Evolutionary conservation across 306 rosid genomes (phyloP), one percentile per base, ranked within the genome.

Genomic region (Begonia loranthoides): DNA sequence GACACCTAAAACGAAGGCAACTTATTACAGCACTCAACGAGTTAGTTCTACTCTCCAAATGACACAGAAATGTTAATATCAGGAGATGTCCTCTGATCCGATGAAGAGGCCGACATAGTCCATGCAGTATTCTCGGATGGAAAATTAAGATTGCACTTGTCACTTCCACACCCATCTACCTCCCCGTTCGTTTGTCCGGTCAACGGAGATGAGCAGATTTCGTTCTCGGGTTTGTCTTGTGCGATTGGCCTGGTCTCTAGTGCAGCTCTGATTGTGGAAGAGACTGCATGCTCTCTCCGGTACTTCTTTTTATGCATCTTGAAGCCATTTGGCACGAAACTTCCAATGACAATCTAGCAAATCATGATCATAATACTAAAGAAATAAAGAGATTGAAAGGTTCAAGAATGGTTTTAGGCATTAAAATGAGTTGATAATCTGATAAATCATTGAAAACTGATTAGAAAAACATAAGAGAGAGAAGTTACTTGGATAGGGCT

Each of bases 291-390:
- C 64, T 77, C 81, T 10, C 81, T 75, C 9, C 67, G 60, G 33
- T 79, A 59, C 79, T 77, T 87, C 72, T 54, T 73, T 60, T 77
- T 87, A 14, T 57, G 84, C 1, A 56, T 22, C 66, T 77, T 82
- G 57, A 21, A 44, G 4, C 69, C 80, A 52, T 65, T 56, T 52
- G 77, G 75, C 71, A 53, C 51, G 76, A 79, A 87, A 64, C 94
- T 87, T 70, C 94, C 96, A 56, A 82, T 58, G 15, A 82, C 94
- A 64, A 80, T 59, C 94, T 87, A 74, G 36, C 51, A 55, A 67
- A 71, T 45, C 62, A 66, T 15, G 36, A 5, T 28, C 36, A 28
- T 28, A 28, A 28, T 7, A 28, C 36, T 7, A 28, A 28, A 4
- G 36, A 4, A 28, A 4, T 7, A 28, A 4, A 5, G 36, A 28